Evolutionary conservation across 495 filamentous ascomycete genomes (phyloP).

Genomic region (Aspergillus nidulans): DNA sequence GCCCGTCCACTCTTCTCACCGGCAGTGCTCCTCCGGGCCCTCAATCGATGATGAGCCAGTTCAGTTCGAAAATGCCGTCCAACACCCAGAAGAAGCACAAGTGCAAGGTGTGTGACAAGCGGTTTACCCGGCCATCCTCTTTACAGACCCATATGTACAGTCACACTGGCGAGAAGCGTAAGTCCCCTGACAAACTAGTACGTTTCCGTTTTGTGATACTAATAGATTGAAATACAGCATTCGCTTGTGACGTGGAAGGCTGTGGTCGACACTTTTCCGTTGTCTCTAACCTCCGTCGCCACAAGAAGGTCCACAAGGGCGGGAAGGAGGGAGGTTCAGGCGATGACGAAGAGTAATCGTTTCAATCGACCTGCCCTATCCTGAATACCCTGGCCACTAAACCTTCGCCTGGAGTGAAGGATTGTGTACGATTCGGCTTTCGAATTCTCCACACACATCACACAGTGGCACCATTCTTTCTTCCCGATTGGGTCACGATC

Average conservation of each 20-base stretch:
- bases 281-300: conserved; percentile 90
- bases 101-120: conserved; percentile 99
- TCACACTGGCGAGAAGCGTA: conserved; percentile 98
- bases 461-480: conserved; percentile 11
- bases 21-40: conserved; percentile 71
- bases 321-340: conserved; percentile 52
- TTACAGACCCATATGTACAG: conserved; percentile 99
- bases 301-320: conserved; percentile 94
- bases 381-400: conserved; percentile 13
- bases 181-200: conserved; percentile 38
- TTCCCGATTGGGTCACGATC: conserved; percentile 16
- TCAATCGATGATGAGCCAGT: conserved; percentile 97
- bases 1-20: conserved; percentile 66
- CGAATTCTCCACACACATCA: conserved; percentile 6
- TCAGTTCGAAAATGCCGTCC: conserved; percentile 94
- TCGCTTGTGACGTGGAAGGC: conserved; percentile 88
- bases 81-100: conserved; percentile 99
- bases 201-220: conserved; percentile 23
- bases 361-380: not conserved
- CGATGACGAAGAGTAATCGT: conserved; percentile 44
- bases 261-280: conserved; percentile 97
- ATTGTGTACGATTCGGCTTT: conserved; percentile 2
- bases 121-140: conserved; percentile 94
- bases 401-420: conserved; percentile 2
- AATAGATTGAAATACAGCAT: conserved; percentile 56